These are phyloP conservation scores for Zygosaccharomyces pseudorouxii DNA, from an alignment of 805 yeast genomes.

Conservation along the genomic window DNA sequence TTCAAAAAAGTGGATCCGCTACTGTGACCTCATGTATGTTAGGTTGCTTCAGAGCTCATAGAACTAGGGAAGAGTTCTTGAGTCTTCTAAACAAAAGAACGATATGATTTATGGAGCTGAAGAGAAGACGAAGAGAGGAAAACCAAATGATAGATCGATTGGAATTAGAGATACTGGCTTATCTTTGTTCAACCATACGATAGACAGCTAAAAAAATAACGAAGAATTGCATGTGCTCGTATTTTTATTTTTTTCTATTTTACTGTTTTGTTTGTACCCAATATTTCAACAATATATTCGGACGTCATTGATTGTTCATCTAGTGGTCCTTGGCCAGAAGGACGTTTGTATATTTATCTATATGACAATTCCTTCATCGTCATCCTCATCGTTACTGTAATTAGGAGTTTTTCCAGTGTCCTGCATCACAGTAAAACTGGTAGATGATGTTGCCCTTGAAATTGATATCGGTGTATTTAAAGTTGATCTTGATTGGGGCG, in stretches of 20 bases:
- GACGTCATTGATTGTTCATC: neutral
- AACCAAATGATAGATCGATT: neutral
- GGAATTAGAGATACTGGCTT: conserved; percentile 13
- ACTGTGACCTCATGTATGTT: conserved; percentile 96
- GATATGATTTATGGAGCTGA: conserved; percentile 7
- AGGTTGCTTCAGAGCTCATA: conserved; percentile 92
- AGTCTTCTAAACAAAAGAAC: conserved; percentile 63
- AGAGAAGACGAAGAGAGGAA: neutral
- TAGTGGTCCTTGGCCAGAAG: neutral
- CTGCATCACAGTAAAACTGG: conserved; percentile 8
- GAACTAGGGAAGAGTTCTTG: conserved; percentile 93
- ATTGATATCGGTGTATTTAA: conserved; percentile 27
- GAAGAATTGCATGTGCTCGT: conserved; percentile 3
- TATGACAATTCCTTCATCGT: conserved; percentile 14
- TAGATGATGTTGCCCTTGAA: conserved; percentile 25
- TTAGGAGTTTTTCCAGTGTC: neutral
- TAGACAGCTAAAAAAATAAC: conserved; percentile 1
- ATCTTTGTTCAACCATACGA: conserved; percentile 13
- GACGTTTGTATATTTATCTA: neutral
- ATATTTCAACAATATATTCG: conserved; percentile 1
- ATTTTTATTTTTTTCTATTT: neutral
- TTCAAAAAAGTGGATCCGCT: conserved; percentile 89
- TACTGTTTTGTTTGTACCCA: neutral
- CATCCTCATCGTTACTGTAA: conserved; percentile 11
- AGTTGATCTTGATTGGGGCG: conserved; percentile 31